Conservation (phyloP, 306 rosid species). For the Luffa acutangula region DNA sequence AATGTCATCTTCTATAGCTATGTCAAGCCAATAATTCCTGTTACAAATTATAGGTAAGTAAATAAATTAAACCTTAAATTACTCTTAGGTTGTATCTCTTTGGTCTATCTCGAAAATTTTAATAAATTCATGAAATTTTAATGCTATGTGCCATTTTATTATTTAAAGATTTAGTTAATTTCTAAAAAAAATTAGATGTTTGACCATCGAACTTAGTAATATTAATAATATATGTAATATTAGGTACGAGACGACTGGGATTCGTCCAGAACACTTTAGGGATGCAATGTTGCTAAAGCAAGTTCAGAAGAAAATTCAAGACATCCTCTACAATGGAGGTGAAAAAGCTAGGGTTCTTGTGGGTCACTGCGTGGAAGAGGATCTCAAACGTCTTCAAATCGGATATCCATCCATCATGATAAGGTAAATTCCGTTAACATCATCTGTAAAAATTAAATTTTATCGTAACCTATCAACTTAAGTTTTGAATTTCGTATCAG, state of each 20-base stretch:
- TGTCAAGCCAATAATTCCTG: slow-evolving; percentile 65
- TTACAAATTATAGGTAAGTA: slow-evolving; percentile 64
- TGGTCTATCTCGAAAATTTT: too few species aligned
- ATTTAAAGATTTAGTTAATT: too few species aligned
- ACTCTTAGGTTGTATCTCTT: background rate
- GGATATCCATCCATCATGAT: slow-evolving; percentile 53
- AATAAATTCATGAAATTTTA: too few species aligned
- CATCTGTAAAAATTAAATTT: background rate
- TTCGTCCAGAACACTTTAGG: slow-evolving; percentile 68
- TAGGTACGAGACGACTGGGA: slow-evolving; percentile 88
- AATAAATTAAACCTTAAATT: background rate
- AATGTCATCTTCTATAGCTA: slow-evolving; percentile 70
- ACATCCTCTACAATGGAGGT: slow-evolving; percentile 71
- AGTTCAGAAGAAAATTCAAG: slow-evolving; percentile 78
- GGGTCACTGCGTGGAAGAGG: slow-evolving; percentile 78
- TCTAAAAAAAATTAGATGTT: too few species aligned
- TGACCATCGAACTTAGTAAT: too few species aligned
- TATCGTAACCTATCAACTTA: background rate
- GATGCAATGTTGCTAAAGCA: slow-evolving; percentile 70
- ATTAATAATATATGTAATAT: too few species aligned
- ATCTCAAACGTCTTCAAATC: slow-evolving; percentile 65
- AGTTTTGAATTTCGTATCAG: background rate
- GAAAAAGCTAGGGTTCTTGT: slow-evolving; percentile 81
- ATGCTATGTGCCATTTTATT: too few species aligned
- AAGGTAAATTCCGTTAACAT: slow-evolving; percentile 26